These are phyloP conservation scores for Arabidopsis arenosa DNA, from an alignment of 345 rosid species.

Conservation along the genomic window DNA sequence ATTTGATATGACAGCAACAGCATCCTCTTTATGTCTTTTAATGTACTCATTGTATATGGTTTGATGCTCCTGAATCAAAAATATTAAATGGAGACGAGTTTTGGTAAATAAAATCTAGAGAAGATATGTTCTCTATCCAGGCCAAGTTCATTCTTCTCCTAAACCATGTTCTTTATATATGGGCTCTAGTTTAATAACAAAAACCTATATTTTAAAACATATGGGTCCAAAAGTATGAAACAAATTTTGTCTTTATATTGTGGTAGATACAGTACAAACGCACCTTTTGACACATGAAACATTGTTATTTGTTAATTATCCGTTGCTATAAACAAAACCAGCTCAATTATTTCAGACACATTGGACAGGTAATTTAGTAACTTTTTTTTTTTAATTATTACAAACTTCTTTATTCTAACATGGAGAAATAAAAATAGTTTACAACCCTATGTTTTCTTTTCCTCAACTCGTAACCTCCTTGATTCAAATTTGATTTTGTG, in stretches of 20 bases:
- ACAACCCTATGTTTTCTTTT: not conserved
- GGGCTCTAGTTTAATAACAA: not conserved
- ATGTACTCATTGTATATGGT: not conserved
- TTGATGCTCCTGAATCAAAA: not conserved
- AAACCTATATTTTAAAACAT: not conserved
- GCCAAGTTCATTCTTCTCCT: not conserved
- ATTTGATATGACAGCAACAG: not conserved
- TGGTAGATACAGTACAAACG: not conserved
- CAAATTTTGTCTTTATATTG: not conserved
- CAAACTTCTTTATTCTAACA: not conserved
- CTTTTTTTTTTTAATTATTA: not conserved
- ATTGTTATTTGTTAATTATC: too few relatives aligned
- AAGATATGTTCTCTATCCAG: not conserved
- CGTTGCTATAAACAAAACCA: not conserved
- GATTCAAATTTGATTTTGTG: constrained; percentile 6
- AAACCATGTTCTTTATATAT: not conserved
- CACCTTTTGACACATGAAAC: not conserved
- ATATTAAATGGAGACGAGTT: not conserved
- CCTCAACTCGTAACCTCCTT: not conserved
- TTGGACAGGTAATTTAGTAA: not conserved
- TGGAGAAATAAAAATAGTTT: not conserved
- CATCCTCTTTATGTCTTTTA: not conserved
- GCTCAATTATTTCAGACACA: not conserved
- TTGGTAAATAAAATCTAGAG: not conserved
- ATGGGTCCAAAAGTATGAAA: not conserved